These are phyloP conservation scores for Stemphylium beticola DNA, from an alignment of 2,329 filamentous ascomycete species.

Conservation along the genomic window DNA sequence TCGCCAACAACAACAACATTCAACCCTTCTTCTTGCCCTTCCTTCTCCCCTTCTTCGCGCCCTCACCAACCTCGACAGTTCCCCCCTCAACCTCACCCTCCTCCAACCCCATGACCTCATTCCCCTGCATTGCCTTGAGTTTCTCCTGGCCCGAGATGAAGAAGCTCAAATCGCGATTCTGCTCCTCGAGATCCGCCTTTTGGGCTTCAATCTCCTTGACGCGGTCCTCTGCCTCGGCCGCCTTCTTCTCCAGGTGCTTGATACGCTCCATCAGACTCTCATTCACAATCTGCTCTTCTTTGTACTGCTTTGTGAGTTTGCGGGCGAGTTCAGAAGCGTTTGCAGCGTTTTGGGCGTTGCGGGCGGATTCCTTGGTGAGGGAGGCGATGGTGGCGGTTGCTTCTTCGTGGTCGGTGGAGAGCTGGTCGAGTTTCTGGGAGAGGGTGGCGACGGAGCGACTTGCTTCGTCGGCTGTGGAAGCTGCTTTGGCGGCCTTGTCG, in stretches of 20 bases:
- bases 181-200: conserved; percentile 78
- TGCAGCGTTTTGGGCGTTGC: conserved; percentile 61
- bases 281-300: conserved; percentile 86
- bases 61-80: conserved; percentile 39
- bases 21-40: conserved; percentile 34
- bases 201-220: conserved; percentile 53
- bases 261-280: conserved; percentile 84
- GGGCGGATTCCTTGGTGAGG: conserved; percentile 74
- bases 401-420: conserved; percentile 62
- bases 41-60: conserved; percentile 24
- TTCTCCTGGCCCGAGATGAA: conserved; percentile 87
- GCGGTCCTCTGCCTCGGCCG: conserved; percentile 61
- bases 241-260: conserved; percentile 67
- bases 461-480: conserved; percentile 69
- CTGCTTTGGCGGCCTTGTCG: conserved; percentile 83
- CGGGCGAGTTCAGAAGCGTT: conserved; percentile 79
- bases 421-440: conserved; percentile 56
- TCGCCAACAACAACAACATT: background rate
- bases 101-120: conserved; percentile 69
- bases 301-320: conserved; percentile 74
- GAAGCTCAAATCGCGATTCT: conserved; percentile 85
- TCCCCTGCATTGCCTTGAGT: conserved; percentile 71
- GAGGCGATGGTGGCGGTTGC: conserved; percentile 64
- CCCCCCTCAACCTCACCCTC: conserved; percentile 67
- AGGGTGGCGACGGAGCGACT: conserved; percentile 57